Evolutionary conservation across 768 basidiomycete genomes (phyloP).

Genomic region (Chalciporus sphaerocephalus): DNA sequence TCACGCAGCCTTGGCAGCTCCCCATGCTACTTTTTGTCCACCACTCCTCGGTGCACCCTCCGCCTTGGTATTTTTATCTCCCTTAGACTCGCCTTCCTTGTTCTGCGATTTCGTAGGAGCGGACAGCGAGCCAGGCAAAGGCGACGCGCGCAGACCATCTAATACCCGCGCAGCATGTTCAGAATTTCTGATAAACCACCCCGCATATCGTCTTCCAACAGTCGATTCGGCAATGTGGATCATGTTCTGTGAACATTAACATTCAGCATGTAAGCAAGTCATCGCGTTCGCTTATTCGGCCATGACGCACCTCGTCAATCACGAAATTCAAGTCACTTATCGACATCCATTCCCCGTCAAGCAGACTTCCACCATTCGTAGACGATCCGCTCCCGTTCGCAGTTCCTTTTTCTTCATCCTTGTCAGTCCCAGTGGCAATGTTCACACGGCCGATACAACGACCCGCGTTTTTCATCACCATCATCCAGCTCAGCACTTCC

Average conservation of each 20-base stretch:
- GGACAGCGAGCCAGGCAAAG: constrained; percentile 39
- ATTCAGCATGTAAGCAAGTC: neutral
- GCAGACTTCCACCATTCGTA: constrained; percentile 43
- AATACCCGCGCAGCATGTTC: constrained; percentile 86
- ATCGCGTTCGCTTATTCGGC: neutral
- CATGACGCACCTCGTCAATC: constrained; percentile 74
- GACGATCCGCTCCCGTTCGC: constrained; percentile 12
- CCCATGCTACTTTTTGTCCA: constrained; percentile 57
- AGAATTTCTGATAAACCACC: constrained; percentile 96
- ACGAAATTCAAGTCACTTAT: constrained; percentile 95
- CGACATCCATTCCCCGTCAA: constrained; percentile 83
- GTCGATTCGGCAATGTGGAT: constrained; percentile 95
- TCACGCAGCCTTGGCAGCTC: constrained; percentile 33
- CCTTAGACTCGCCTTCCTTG: constrained; percentile 17
- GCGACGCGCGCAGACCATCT: constrained; percentile 64
- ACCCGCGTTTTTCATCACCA: constrained; percentile 90
- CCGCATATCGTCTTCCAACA: constrained; percentile 87
- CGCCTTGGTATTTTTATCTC: constrained; percentile 24
- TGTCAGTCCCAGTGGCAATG: constrained; percentile 40
- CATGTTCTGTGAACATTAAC: constrained; percentile 64
- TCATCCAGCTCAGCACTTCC: constrained; percentile 92
- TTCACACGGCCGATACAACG: constrained; percentile 55
- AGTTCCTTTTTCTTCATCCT: constrained; percentile 29
- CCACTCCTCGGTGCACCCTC: constrained; percentile 35
- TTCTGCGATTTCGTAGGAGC: constrained; percentile 6